Evolutionary conservation across 164 flowering plant species (phyloP).

Genomic region (Buxus sempervirens): DNA sequence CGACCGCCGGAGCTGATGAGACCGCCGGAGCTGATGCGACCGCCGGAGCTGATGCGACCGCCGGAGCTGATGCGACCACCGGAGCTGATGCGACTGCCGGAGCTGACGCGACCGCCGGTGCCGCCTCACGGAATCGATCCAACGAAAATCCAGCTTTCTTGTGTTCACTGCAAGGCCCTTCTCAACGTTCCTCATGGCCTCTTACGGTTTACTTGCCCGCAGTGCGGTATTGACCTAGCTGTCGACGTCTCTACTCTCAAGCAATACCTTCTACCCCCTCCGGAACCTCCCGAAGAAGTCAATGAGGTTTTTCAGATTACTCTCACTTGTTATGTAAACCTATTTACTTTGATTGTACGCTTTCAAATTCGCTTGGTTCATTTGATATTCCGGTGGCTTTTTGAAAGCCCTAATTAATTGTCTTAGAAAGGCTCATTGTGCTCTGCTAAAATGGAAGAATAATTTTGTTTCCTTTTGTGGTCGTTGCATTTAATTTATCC

Average conservation of each 20-base stretch:
- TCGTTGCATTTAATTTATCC: too few relatives aligned
- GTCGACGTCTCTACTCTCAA: constrained; percentile 58
- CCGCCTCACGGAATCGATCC: constrained; percentile 94
- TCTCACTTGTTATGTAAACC: not conserved
- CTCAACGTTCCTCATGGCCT: constrained; percentile 95
- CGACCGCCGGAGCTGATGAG: constrained; percentile 33
- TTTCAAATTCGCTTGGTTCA: not conserved
- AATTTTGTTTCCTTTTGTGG: too few relatives aligned
- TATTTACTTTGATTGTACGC: not conserved
- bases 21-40: too few relatives aligned
- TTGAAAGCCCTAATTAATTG: not conserved
- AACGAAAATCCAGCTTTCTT: constrained; percentile 90
- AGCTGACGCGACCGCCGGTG: constrained; percentile 22
- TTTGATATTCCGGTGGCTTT: not conserved
- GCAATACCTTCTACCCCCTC: constrained; percentile 28
- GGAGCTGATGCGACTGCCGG: constrained; percentile 61
- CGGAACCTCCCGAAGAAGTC: constrained; percentile 56
- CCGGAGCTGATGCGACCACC: constrained; percentile 94
- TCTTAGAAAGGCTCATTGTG: not conserved
- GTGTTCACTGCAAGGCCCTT: constrained; percentile 84
- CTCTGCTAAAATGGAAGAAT: too few relatives aligned
- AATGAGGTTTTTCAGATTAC: constrained; percentile 52
- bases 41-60: constrained; percentile 56
- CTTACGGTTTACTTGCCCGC: constrained; percentile 77
- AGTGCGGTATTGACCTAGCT: constrained; percentile 67